phyloP scores from a whole-genome alignment of 208 protist species.

The Crithidia acanthocephali region DNA sequence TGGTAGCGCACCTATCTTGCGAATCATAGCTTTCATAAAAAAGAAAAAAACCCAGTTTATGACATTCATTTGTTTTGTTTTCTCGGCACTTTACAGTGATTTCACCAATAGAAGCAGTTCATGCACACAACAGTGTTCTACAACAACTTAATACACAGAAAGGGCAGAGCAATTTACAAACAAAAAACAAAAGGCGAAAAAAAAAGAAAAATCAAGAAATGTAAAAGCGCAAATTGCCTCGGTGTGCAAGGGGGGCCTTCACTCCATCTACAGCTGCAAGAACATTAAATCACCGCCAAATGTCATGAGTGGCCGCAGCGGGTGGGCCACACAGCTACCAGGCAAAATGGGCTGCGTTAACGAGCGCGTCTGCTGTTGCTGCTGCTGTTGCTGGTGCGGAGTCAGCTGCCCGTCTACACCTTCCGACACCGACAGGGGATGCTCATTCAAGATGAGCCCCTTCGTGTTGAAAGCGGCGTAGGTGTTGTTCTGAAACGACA shows the following conservation, averaged over 20 bases:
- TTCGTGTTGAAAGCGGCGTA: slow-evolving; percentile 80
- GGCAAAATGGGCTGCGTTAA: slow-evolving; percentile 30
- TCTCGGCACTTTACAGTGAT: no score
- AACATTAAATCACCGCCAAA: slow-evolving; percentile 81
- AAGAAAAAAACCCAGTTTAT: no score
- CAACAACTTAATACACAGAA: no score
- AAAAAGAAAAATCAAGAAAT: no score
- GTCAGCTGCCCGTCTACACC: slow-evolving; percentile 24
- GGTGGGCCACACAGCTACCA: slow-evolving; percentile 68
- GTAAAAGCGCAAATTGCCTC: no score
- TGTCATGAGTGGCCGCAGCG: slow-evolving; percentile 74
- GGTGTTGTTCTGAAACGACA: slow-evolving; percentile 75
- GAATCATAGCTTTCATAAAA: no score
- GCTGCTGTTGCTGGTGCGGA: slow-evolving; percentile 25
- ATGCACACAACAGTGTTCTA: no score
- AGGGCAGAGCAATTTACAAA: no score
- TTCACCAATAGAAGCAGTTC: no score
- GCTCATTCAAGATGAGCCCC: slow-evolving; percentile 58
- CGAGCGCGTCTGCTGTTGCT: slow-evolving; percentile 13
- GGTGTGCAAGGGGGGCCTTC: not conserved
- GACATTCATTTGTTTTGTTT: no score
- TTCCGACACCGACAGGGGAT: slow-evolving; percentile 46
- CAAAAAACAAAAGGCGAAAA: no score
- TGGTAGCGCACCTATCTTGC: no score
- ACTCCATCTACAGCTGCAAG: slow-evolving; percentile 45